Evolutionary conservation across 306 rosid genomes (phyloP).

Genomic region (Ziziphus jujuba): DNA sequence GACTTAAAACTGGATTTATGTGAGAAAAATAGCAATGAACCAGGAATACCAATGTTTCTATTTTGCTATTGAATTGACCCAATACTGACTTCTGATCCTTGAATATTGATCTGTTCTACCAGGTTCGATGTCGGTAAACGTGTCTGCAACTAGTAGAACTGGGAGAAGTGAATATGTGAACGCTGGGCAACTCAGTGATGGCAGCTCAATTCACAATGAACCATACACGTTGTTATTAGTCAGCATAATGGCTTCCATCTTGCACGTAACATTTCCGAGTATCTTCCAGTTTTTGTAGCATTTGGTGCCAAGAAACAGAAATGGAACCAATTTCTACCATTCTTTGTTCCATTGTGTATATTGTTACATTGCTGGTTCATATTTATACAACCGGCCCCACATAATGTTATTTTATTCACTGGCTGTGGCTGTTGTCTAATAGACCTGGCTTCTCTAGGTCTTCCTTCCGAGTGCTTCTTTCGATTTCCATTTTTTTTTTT

Average conservation of each 20-base stretch:
- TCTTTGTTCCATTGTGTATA: conserved; percentile 20
- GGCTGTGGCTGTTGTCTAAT: conserved; percentile 28
- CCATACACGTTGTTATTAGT: conserved; percentile 29
- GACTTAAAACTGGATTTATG: neutral
- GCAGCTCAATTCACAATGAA: conserved; percentile 38
- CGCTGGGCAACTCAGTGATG: conserved; percentile 61
- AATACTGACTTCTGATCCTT: neutral
- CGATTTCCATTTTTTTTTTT: conserved; percentile 12
- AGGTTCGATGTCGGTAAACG: conserved; percentile 88
- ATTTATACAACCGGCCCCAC: conserved; percentile 42
- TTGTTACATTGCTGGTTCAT: conserved; percentile 43
- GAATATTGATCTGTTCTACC: neutral
- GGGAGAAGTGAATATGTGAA: conserved; percentile 78
- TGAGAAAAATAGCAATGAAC: no score
- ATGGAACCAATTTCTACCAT: neutral
- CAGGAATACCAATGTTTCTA: neutral
- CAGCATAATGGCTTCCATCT: conserved; percentile 45
- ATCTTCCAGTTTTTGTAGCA: conserved; percentile 51
- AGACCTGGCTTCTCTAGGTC: conserved; percentile 32
- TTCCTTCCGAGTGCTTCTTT: neutral
- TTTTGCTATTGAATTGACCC: neutral
- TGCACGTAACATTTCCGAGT: conserved; percentile 35
- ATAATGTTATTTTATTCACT: conserved; percentile 25
- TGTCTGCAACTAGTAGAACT: conserved; percentile 59
- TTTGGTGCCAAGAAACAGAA: conserved; percentile 1